Base-by-base conservation (phyloP, 306 rosid genomes). In the Malus asiatica region DNA sequence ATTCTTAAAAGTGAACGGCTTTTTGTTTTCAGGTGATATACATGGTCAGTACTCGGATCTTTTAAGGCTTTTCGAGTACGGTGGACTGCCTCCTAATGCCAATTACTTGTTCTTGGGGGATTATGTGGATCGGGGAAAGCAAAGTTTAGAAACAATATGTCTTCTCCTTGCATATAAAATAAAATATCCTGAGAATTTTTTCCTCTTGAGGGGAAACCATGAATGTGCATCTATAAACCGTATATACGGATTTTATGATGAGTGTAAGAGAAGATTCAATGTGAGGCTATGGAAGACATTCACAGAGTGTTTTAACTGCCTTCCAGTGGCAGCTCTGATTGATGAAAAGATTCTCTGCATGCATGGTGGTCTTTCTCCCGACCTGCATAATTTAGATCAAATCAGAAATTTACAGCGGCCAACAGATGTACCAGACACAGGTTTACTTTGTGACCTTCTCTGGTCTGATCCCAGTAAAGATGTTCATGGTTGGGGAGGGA, bases 341-440 rank as follows among this genome's bases (percentile, higher is more conserved):
- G 98, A 94, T 77, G 97, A 94, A 80, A 94, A 91, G 84, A 91
- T 94, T 64, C 85, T 94, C 76, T 91, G 98, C 81, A 91, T 94
- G 98, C 97, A 94, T 71, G 98, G 98, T 18, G 98, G 98, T 35
- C 89, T 94, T 78, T 94, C 98, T 71, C 98, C 98, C 11, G 97
- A 90, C 69, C 87, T 94, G 67, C 76, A 80, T 64, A 80, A 80
- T 80, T 91, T 94, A 80, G 97, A 92, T 76, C 93, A 88, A 79
- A 94, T 94, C 70, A 88, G 98, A 80, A 86, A 79, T 71, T 59
- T 90, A 51, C 84, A 61, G 68, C 87, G 95, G 46, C 98, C 98
- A n/a, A 86, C 96, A 16, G 98, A 91, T 83, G 98, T 94, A 38
- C 98, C 98, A 14, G 98, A 90, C 68, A 66, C 95, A 5, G 97